phyloP scores from a whole-genome alignment of 1,139 yeast genomes.

The Hyphopichia pseudoburtonii region DNA sequence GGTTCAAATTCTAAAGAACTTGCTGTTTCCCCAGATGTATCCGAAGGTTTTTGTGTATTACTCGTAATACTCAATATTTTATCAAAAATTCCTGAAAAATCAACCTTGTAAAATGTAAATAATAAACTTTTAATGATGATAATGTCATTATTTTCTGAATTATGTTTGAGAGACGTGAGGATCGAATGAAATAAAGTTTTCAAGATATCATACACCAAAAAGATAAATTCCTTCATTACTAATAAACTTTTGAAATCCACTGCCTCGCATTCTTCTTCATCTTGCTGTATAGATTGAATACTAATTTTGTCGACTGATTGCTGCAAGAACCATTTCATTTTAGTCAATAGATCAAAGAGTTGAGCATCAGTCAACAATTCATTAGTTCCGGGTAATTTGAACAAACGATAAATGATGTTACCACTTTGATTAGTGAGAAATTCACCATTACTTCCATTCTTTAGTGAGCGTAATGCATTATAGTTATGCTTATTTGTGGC shows the following conservation, averaged over 20 bases:
- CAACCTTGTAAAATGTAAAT: slow-evolving; percentile 21
- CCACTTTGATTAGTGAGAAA: too few relatives aligned
- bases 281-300: background rate
- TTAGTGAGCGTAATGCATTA: background rate
- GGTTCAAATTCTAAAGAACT: slow-evolving; percentile 7
- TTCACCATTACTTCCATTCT: background rate
- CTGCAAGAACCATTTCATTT: slow-evolving; percentile 20
- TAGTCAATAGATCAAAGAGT: slow-evolving; percentile 16
- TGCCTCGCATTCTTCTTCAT: slow-evolving; percentile 9
- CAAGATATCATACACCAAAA: slow-evolving; percentile 26
- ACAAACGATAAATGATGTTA: slow-evolving; percentile 7
- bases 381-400: slow-evolving; percentile 17
- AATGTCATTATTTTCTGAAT: slow-evolving; percentile 13
- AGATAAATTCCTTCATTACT: slow-evolving; percentile 29
- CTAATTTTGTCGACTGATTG: slow-evolving; percentile 16
- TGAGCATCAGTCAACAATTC: slow-evolving; percentile 13
- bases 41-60: slow-evolving; percentile 13
- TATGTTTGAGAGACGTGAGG: slow-evolving; percentile 8
- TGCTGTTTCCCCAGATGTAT: background rate
- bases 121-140: slow-evolving; percentile 20
- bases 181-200: slow-evolving; percentile 17
- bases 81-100: slow-evolving; percentile 23
- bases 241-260: slow-evolving; percentile 18
- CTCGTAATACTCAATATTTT: slow-evolving; percentile 24
- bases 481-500: slow-evolving; percentile 12